Percentiles rank a stretch among this genome's conserved stretches.
phyloP scores from a whole-genome alignment of 148 eudicot species.

The Chenopodium berlandieri region DNA sequence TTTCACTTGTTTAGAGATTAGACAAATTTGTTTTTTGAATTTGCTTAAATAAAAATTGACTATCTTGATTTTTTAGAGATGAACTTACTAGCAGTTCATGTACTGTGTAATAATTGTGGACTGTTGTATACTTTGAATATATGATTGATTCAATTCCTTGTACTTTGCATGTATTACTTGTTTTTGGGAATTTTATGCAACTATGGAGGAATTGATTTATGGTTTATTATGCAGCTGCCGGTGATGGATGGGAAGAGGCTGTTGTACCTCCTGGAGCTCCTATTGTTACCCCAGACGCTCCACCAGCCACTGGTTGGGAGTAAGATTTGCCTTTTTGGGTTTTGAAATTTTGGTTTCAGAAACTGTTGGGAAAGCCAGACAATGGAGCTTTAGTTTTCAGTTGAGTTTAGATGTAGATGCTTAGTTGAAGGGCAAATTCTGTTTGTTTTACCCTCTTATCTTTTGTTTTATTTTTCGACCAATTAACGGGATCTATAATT shows the following conservation, averaged over 20 bases:
- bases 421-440: constrained; percentile 23
- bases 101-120: too few species aligned
- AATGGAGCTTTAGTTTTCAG: constrained; percentile 20
- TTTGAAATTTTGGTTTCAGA: constrained; percentile 25
- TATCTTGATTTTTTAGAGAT: neutral
- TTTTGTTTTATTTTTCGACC: neutral
- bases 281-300: constrained; percentile 14
- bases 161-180: too few species aligned
- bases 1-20: too few species aligned
- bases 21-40: too few species aligned
- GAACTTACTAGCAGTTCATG: neutral
- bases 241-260: constrained; percentile 46
- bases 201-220: neutral
- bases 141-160: too few species aligned
- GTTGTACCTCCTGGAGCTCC: constrained; percentile 35
- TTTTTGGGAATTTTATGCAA: neutral
- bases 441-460: neutral
- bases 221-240: constrained; percentile 20
- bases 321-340: constrained; percentile 5
- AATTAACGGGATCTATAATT: constrained; percentile 3
- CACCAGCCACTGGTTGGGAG: constrained; percentile 30
- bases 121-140: too few species aligned
- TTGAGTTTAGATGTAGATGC: constrained; percentile 29
- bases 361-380: constrained; percentile 13
- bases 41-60: neutral